Evolutionary conservation across 2,329 filamentous ascomycete genomes (phyloP).

Genomic region (Fusarium poae): DNA sequence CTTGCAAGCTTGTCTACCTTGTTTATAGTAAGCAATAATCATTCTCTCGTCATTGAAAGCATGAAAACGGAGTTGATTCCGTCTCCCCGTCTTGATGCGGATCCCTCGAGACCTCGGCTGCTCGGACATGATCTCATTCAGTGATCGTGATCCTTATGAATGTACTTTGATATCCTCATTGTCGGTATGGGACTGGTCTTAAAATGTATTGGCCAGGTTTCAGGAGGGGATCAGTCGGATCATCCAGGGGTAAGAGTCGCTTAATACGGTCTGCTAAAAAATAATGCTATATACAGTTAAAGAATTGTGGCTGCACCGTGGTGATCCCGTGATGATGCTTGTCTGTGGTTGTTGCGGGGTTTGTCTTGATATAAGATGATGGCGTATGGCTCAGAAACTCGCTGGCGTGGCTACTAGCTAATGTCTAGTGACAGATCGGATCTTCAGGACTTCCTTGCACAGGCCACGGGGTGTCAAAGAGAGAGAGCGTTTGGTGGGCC

Average conservation of each 20-base stretch:
- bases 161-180: conserved; percentile 1
- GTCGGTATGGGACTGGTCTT: not conserved
- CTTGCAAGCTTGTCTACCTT: not conserved
- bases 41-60: conserved; percentile 26
- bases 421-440: conserved; percentile 2
- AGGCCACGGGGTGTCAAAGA: not conserved
- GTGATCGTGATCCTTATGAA: conserved; percentile 1
- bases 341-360: conserved; percentile 42
- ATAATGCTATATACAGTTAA: not conserved
- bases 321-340: conserved; percentile 43
- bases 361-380: conserved; percentile 9
- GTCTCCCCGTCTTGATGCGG: not conserved
- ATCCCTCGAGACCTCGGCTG: not conserved
- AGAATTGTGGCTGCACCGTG: conserved; percentile 11
- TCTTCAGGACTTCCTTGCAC: conserved; percentile 3
- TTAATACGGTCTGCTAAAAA: not conserved
- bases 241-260: not conserved
- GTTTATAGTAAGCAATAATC: conserved; percentile 1
- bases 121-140: not conserved
- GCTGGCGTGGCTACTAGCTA: conserved; percentile 4
- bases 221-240: not conserved
- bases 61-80: conserved; percentile 5
- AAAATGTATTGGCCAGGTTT: not conserved
- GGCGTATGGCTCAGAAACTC: conserved; percentile 1
- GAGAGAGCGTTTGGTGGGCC: conserved; percentile 4